phyloP scores from a whole-genome alignment of 2,329 filamentous ascomycete genomes.

The Rhynchosporium secalis region DNA sequence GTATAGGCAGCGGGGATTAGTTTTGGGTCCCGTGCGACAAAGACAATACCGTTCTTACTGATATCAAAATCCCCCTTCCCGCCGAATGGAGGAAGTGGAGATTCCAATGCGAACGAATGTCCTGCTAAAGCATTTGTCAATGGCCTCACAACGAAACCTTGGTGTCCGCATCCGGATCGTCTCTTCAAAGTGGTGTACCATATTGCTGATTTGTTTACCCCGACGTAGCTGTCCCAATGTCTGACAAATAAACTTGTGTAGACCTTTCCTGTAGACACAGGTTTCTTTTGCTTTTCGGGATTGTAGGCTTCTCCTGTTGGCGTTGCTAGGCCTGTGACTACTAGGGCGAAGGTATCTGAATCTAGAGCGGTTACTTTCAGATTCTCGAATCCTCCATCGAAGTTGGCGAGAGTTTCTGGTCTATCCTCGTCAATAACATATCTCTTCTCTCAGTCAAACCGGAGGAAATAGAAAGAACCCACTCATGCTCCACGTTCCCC shows the following conservation, averaged over 20 bases:
- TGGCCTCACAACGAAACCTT: slow-evolving; percentile 43
- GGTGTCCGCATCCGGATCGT: slow-evolving; percentile 32
- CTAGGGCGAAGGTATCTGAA: slow-evolving; percentile 53
- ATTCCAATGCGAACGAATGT: slow-evolving; percentile 52
- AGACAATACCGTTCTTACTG: slow-evolving; percentile 63
- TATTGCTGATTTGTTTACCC: slow-evolving; percentile 67
- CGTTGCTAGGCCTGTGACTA: slow-evolving; percentile 63
- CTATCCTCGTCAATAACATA: slow-evolving; percentile 34
- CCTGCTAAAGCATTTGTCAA: slow-evolving; percentile 62
- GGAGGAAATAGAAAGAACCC: neutral
- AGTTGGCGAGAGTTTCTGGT: slow-evolving; percentile 48
- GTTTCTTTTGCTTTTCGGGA: slow-evolving; percentile 58
- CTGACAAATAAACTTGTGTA: slow-evolving; percentile 77
- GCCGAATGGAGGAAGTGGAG: slow-evolving; percentile 76
- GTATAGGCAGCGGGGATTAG: slow-evolving; percentile 73
- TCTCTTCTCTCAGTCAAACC: neutral
- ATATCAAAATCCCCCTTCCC: slow-evolving; percentile 81
- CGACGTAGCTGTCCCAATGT: slow-evolving; percentile 80
- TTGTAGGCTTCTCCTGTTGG: slow-evolving; percentile 71
- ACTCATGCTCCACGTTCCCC: slow-evolving; percentile 32
- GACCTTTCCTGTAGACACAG: slow-evolving; percentile 64
- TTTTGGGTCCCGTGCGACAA: slow-evolving; percentile 73
- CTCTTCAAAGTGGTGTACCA: slow-evolving; percentile 66
- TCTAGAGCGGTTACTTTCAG: slow-evolving; percentile 57
- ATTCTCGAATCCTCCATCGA: slow-evolving; percentile 57